Evolutionary conservation across 495 filamentous ascomycete species (phyloP).

Genomic region (Bathelium albidoporum): DNA sequence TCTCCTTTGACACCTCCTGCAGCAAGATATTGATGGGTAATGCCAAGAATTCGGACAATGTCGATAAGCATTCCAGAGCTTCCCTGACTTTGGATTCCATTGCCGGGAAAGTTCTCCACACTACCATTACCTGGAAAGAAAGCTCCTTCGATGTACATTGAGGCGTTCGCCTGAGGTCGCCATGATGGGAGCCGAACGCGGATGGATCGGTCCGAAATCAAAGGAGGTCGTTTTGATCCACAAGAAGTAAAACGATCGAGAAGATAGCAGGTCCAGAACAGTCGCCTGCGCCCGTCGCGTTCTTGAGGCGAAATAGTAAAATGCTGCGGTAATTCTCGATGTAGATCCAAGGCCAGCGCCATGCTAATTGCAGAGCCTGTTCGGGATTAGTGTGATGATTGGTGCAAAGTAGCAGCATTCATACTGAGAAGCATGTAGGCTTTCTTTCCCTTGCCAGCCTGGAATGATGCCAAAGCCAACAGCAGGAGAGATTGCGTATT

Average conservation of each 20-base stretch:
- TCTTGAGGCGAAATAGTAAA: constrained; percentile 49
- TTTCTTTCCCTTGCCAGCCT: constrained; percentile 69
- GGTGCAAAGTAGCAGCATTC: constrained; percentile 15
- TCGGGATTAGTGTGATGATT: constrained; percentile 9
- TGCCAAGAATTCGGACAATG: constrained; percentile 68
- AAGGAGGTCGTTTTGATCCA: constrained; percentile 66
- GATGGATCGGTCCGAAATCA: constrained; percentile 65
- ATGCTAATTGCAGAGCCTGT: constrained; percentile 69
- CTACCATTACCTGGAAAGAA: constrained; percentile 67
- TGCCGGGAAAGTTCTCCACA: constrained; percentile 54
- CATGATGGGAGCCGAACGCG: constrained; percentile 61
- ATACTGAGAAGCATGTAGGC: constrained; percentile 75
- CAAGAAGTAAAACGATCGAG: constrained; percentile 71
- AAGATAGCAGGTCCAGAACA: constrained; percentile 80
- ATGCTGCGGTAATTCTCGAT: constrained; percentile 54
- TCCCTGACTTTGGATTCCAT: constrained; percentile 56
- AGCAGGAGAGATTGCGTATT: constrained; percentile 63
- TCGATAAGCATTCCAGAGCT: constrained; percentile 68
- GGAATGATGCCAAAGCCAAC: constrained; percentile 64
- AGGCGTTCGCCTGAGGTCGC: constrained; percentile 40
- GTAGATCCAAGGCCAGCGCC: constrained; percentile 66
- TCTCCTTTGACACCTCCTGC: constrained; percentile 80
- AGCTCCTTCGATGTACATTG: constrained; percentile 56
- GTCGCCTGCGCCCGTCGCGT: constrained; percentile 57
- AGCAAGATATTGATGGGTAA: constrained; percentile 74